Conservation (phyloP, 805 yeast species). For the Pichia heedii region DNA sequence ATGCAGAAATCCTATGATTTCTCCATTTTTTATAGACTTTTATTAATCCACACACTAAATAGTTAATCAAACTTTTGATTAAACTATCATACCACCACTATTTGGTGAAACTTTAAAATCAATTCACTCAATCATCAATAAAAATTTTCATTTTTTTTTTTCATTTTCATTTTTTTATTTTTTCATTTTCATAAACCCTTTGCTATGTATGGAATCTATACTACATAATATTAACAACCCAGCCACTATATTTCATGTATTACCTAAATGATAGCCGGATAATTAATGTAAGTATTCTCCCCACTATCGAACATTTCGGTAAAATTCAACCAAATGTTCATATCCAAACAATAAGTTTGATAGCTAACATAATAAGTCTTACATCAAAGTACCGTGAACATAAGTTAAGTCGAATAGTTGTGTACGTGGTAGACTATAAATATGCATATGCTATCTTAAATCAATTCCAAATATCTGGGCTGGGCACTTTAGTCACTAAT, state of each 20-base stretch:
- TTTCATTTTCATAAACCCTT: too few species aligned
- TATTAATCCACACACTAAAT: too few species aligned
- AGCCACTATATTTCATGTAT: neutral
- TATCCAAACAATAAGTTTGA: conserved; percentile 4
- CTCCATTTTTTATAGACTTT: too few species aligned
- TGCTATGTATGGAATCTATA: too few species aligned
- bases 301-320: neutral
- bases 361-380: conserved; percentile 8
- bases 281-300: neutral
- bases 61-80: too few species aligned
- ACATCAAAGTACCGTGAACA: neutral
- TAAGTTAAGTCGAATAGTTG: neutral
- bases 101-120: too few species aligned
- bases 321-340: neutral
- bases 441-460: conserved; percentile 9
- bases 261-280: neutral
- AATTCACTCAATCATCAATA: too few species aligned
- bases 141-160: too few species aligned
- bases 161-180: too few species aligned
- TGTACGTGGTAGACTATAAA: conserved; percentile 6
- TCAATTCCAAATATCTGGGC: conserved; percentile 6
- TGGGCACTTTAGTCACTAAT: conserved; percentile 6
- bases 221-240: too few species aligned
- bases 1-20: too few species aligned
- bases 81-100: too few species aligned